These are phyloP conservation scores for Phytomonas francai DNA, from an alignment of 208 protist species.

Conservation along the genomic window DNA sequence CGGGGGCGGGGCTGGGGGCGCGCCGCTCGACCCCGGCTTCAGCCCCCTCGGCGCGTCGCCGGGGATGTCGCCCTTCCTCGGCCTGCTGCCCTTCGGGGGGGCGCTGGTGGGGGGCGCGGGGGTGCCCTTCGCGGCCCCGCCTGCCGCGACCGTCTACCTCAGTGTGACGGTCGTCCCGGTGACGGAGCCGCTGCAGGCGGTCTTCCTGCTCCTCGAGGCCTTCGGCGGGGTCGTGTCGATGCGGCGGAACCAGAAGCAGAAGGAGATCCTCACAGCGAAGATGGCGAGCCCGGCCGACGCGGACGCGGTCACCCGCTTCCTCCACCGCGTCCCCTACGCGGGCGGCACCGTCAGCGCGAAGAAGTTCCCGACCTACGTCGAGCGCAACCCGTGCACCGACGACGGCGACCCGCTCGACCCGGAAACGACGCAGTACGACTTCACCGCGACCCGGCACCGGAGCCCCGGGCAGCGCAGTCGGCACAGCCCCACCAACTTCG, in stretches of 20 bases:
- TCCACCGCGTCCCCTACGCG: conserved; percentile 71
- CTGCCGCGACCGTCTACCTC: conserved; percentile 56
- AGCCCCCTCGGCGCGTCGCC: conserved; percentile 21
- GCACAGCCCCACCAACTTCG: conserved; percentile 47
- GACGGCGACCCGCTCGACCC: conserved; percentile 69
- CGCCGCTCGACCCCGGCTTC: conserved; percentile 27
- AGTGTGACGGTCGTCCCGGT: conserved; percentile 69
- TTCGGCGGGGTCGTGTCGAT: conserved; percentile 81
- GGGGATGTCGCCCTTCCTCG: too few relatives aligned
- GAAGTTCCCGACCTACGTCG: conserved; percentile 78
- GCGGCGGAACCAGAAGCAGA: conserved; percentile 84
- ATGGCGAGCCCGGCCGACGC: conserved; percentile 73
- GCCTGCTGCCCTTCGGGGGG: too few relatives aligned
- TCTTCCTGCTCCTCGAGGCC: conserved; percentile 80
- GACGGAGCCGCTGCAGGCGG: conserved; percentile 69
- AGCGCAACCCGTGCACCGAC: conserved; percentile 80
- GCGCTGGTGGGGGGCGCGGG: background rate
- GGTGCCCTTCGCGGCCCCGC: conserved; percentile 21
- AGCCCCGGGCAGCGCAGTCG: conserved; percentile 78
- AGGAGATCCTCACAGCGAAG: conserved; percentile 84
- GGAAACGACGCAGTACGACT: conserved; percentile 78
- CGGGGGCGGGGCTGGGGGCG: conserved; percentile 12
- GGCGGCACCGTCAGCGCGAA: conserved; percentile 79
- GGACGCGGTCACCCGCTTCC: conserved; percentile 54
- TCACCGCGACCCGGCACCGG: conserved; percentile 81